These are phyloP conservation scores for Azolla pinnata DNA, from an alignment of 75 land plant genomes.

Conservation along the genomic window DNA sequence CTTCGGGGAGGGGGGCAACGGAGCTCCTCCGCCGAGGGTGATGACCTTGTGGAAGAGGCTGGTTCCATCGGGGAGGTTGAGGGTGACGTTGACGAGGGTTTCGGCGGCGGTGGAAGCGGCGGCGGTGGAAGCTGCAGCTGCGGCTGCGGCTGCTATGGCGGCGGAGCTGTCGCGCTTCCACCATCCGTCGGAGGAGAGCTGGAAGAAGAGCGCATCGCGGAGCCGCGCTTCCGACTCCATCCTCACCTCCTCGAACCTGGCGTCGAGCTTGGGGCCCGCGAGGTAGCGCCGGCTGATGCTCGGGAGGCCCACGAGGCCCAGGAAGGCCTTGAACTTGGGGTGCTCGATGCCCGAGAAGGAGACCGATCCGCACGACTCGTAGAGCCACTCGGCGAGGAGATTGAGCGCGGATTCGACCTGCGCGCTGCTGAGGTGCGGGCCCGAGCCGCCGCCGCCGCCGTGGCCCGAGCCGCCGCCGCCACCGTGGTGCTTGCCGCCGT, in stretches of 20 bases:
- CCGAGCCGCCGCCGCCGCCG: constrained; percentile 35
- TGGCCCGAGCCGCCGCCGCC: constrained; percentile 36
- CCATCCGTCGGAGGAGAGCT: constrained; percentile 79
- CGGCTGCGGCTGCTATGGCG: constrained; percentile 32
- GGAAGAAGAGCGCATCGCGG: constrained; percentile 70
- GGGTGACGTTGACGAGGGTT: constrained; percentile 41
- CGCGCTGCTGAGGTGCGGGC: constrained; percentile 32
- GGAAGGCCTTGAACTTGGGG: constrained; percentile 74
- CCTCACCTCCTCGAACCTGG: constrained; percentile 57
- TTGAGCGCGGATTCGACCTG: constrained; percentile 56
- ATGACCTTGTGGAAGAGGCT: constrained; percentile 55
- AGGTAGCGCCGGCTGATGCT: constrained; percentile 38
- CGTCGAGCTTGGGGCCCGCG: constrained; percentile 46
- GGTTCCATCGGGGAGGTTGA: constrained; percentile 80
- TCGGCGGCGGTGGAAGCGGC: constrained; percentile 19
- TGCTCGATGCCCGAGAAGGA: constrained; percentile 69
- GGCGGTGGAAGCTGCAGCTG: constrained; percentile 61
- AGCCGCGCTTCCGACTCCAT: constrained; percentile 54
- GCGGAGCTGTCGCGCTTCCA: constrained; percentile 11
- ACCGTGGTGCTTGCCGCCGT: constrained; percentile 40
- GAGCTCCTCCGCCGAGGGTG: constrained; percentile 18
- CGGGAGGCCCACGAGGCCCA: constrained; percentile 67
- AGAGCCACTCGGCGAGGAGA: constrained; percentile 80
- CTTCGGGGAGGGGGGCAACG: constrained; percentile 36
- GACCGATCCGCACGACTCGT: constrained; percentile 73